These are phyloP conservation scores for Megacollybia platyphylla DNA, from an alignment of 1,284 basidiomycete species.

Conservation along the genomic window DNA sequence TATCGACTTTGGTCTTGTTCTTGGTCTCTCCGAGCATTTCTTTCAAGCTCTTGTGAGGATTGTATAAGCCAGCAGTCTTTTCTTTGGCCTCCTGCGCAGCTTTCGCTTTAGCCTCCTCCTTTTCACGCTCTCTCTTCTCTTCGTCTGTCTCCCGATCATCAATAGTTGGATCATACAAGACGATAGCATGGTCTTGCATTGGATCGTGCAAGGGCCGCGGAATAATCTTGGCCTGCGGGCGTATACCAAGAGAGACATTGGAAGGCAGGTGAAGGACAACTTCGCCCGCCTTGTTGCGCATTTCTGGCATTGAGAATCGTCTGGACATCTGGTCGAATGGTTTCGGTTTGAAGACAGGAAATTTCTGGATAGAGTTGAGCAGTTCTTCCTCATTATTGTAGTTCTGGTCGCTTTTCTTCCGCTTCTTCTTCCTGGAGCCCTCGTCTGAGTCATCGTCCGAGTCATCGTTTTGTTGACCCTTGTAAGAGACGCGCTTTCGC, in stretches of 20 bases:
- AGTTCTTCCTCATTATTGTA: constrained; percentile 47
- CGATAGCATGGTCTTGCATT: constrained; percentile 96
- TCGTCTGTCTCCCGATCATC: constrained; percentile 86
- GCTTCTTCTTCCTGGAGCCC: constrained; percentile 32
- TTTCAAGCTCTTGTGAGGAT: constrained; percentile 89
- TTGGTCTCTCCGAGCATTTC: constrained; percentile 70
- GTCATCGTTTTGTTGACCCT: constrained; percentile 38
- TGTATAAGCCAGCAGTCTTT: constrained; percentile 44
- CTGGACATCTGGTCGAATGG: constrained; percentile 54
- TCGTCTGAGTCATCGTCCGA: constrained; percentile 46
- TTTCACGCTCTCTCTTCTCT: constrained; percentile 57
- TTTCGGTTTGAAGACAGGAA: constrained; percentile 77
- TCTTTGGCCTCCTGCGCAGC: constrained; percentile 37
- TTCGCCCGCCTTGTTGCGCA: constrained; percentile 72
- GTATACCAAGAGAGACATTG: constrained; percentile 75
- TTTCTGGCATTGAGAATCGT: constrained; percentile 81
- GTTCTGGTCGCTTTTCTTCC: constrained; percentile 48
- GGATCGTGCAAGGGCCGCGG: constrained; percentile 93
- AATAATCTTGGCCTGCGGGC: constrained; percentile 72
- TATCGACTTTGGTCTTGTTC: constrained; percentile 56
- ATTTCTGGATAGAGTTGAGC: constrained; percentile 55
- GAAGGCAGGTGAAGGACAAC: constrained; percentile 53
- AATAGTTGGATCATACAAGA: constrained; percentile 93
- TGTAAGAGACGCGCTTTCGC: constrained; percentile 76
- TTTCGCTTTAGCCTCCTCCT: constrained; percentile 51